Conservation (phyloP, 352 stramenopile species). For the Phytophthora foliorum region DNA sequence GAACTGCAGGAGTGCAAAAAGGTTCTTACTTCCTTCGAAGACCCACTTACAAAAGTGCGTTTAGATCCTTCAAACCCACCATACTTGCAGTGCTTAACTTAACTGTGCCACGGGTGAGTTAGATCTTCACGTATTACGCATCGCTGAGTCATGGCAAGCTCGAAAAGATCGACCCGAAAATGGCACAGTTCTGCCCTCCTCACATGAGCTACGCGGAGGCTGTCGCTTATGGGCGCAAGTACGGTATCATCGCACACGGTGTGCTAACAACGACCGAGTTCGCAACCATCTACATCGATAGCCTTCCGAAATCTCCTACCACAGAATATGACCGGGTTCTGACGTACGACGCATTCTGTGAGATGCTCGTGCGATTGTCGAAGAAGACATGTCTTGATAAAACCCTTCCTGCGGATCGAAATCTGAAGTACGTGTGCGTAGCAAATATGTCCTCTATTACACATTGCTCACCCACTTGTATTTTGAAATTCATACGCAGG, state of each 20-base stretch:
- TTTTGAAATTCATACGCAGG: slow-evolving; percentile 20
- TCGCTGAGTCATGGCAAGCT: slow-evolving; percentile 57
- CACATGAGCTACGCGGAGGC: slow-evolving; percentile 81
- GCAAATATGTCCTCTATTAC: not conserved
- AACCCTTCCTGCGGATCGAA: slow-evolving; percentile 46
- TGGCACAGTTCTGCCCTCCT: slow-evolving; percentile 47
- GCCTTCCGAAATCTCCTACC: slow-evolving; percentile 59
- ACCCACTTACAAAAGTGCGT: slow-evolving; percentile 62
- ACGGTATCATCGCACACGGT: slow-evolving; percentile 79
- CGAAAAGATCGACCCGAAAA: slow-evolving; percentile 75
- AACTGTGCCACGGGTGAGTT: not conserved
- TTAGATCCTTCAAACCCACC: not conserved
- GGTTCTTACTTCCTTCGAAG: slow-evolving; percentile 66
- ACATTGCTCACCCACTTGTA: not conserved
- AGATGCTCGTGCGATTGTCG: slow-evolving; percentile 73
- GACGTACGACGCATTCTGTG: slow-evolving; percentile 67
- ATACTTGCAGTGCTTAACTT: not conserved
- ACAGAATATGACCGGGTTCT: slow-evolving; percentile 73
- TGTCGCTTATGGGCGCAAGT: slow-evolving; percentile 75
- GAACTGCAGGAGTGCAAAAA: slow-evolving; percentile 79
- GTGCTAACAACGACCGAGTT: slow-evolving; percentile 86
- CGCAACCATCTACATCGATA: slow-evolving; percentile 78
- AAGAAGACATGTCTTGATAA: slow-evolving; percentile 55
- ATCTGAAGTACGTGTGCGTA: slow-evolving; percentile 60
- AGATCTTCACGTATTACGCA: slow-evolving; percentile 76